Evolutionary conservation across 2,329 filamentous ascomycete genomes (phyloP), one percentile per base, ranked within the genome.

Genomic region (Stemphylium lycopersici): DNA sequence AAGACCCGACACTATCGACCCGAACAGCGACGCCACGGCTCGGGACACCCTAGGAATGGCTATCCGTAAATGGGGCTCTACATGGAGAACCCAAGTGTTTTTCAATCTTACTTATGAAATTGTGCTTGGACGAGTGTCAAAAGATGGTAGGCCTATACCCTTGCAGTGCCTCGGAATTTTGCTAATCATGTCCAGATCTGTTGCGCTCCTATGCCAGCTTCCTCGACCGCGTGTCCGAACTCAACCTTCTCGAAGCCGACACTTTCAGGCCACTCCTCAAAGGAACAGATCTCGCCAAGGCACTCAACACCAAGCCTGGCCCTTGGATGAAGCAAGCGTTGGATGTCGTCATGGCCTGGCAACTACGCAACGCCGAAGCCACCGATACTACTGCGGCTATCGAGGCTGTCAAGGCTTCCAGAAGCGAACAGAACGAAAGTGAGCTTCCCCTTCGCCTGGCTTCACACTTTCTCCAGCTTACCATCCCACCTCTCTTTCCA

Each of bases 301-400:
- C 84, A 3, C 80, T 98, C 3, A 78, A 76, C 15, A 85, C 83
- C 0, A 87, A 86, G 59, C 88, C 90, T 0, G 91, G 91, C 1
- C 87, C 81, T n/a, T 98, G 93, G 93, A 89, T 96, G 83, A 86
- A 86, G 48, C 81, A 83, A 40, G 92, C 92, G 3, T 78, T 96
- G 41, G 89, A 96, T 29, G 80, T 92, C 3, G 90, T 91, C 56
- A 84, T 96, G 75, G 87, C 87, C 56, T 98, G 93, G 92, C 95
- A 98, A 75, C 82, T 98, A 47, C 84, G 90, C 33, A 86, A 98
- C 69, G 91, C 92, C 0, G 81, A 81, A 3, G 80, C 79, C 52
- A 84, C 81, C 3, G 88, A 93, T 58, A 76, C 81, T 26, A 66
- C 68, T 29, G 70, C 72, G 50, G 79, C 78, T 12, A 78, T 82